Evolutionary conservation across 306 rosid species (phyloP).

Genomic region (Dicorynia guianensis): DNA sequence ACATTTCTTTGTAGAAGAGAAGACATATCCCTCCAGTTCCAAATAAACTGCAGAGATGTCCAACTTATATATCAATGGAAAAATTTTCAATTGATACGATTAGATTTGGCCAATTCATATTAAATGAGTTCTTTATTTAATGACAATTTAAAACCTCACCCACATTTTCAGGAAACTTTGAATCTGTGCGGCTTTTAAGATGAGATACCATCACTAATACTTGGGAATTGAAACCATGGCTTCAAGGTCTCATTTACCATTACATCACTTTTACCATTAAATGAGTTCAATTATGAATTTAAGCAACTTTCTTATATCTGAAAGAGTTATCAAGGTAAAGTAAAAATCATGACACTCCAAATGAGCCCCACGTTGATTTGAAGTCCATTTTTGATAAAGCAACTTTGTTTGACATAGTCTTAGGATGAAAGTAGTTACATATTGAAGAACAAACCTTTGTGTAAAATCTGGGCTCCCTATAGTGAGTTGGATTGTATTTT

Average conservation of each 20-base stretch:
- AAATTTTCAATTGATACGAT: background rate
- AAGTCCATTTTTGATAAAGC: constrained; percentile 22
- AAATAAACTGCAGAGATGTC: background rate
- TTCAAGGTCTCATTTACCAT: constrained; percentile 11
- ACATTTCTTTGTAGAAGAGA: constrained; percentile 9
- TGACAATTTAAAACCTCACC: background rate
- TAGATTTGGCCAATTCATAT: background rate
- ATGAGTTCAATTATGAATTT: constrained; percentile 4
- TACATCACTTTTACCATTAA: constrained; percentile 17
- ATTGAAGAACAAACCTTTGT: constrained; percentile 70
- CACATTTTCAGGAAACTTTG: constrained; percentile 7
- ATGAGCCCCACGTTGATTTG: constrained; percentile 22
- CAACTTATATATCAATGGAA: background rate
- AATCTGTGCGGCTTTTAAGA: constrained; percentile 15
- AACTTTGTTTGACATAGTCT: background rate
- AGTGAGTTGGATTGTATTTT: constrained; percentile 93
- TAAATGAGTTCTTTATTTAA: background rate
- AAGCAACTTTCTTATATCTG: constrained; percentile 22
- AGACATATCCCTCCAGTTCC: background rate
- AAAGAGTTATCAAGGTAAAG: constrained; percentile 19
- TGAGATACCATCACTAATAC: constrained; percentile 4
- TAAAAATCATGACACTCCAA: constrained; percentile 20
- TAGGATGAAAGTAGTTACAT: constrained; percentile 2
- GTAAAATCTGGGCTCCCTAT: constrained; percentile 91
- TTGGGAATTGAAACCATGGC: constrained; percentile 22